Conservation (phyloP, 2,329 filamentous ascomycete species). For the Fusarium abutilonis region DNA sequence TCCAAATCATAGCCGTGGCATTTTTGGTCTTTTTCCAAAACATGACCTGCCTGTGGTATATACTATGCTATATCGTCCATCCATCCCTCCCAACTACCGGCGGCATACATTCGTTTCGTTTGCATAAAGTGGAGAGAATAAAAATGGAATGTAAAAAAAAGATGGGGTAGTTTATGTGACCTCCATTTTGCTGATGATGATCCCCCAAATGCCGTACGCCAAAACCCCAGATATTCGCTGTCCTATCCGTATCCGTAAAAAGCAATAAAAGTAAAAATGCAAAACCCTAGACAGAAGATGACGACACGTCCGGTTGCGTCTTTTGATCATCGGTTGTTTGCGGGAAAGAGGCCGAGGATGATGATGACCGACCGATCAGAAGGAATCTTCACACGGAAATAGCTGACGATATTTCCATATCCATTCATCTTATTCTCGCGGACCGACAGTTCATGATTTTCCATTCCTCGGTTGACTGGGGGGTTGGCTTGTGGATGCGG, state of each 20-base stretch:
- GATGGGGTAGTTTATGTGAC: slow-evolving; percentile 5
- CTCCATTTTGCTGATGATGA: slow-evolving; percentile 13
- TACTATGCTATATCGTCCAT: slow-evolving; percentile 19
- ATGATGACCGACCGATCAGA: neutral
- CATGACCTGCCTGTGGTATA: slow-evolving; percentile 27
- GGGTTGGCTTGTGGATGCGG: slow-evolving; percentile 17
- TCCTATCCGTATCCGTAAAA: neutral
- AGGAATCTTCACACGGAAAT: slow-evolving; percentile 14
- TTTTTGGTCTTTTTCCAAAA: neutral
- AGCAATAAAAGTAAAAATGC: neutral
- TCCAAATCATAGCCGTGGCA: slow-evolving; percentile 2
- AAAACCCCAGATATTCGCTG: slow-evolving; percentile 30
- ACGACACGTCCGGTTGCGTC: slow-evolving; percentile 14
- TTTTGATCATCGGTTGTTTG: slow-evolving; percentile 13
- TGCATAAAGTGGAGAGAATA: slow-evolving; percentile 20
- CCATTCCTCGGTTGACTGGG: slow-evolving; percentile 11
- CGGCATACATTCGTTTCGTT: slow-evolving; percentile 13
- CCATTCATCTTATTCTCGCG: neutral
- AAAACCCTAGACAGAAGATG: neutral
- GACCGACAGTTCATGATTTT: slow-evolving; percentile 6
- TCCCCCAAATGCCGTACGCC: slow-evolving; percentile 14
- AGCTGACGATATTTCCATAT: neutral
- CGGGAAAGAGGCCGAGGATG: slow-evolving; percentile 21
- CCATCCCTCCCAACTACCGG: slow-evolving; percentile 16
- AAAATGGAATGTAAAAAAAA: slow-evolving; percentile 1